Base-by-base conservation (phyloP, 2,329 filamentous ascomycete species). In the Clonostachys sp. region DNA sequence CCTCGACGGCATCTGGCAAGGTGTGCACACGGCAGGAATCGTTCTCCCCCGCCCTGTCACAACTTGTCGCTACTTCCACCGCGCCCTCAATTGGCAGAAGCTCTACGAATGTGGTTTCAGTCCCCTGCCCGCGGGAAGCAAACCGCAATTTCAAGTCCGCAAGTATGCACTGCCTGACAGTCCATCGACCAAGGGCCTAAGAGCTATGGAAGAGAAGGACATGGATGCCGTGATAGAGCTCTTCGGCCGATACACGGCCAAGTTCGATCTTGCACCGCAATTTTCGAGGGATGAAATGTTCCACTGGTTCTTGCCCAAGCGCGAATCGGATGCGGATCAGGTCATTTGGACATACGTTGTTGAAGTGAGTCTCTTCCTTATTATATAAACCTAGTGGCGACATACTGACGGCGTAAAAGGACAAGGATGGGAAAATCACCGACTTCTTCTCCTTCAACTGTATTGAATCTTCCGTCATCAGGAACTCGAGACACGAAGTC, bases 391-490 rank as follows among this genome's bases (percentile, higher is more conserved):
- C 36, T 16, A 14, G n/a, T 14, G 12, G 36, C 13, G 14, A 12
- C 18, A 38, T 35, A 44, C 17, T 8, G 14, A 14, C 16, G 30
- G 6, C 16, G 24, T 42, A 44, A 34, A 51, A 77, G 74, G 70
- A 78, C 50, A 67, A 81, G 42, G 83, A 85, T 45, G 80, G 87
- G 52, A 90, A 90, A 58, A 89, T 99, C 61, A 96, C 90, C 36
- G 94, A 99, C 68, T 96, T 96, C 71, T 87, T 96, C 71, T 96
- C 91, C 36, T 99, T 97, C 72, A 99, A 97, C 75, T 85, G 84
- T 61, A 85, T 99, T 34, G 91, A 96, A 64, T 96, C 91, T 14
- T 94, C 90, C 2, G 87, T 96, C 49, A 95, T 99, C 59, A 84
- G 86, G 56, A 83, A 90, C 61, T 73, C 81, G 42, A 88, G 88